A percentile compares a stretch with the other conserved stretches of the same genome.
These are phyloP conservation scores for Westerdykella ornata DNA, from an alignment of 2,329 filamentous ascomycete species.

Conservation along the genomic window DNA sequence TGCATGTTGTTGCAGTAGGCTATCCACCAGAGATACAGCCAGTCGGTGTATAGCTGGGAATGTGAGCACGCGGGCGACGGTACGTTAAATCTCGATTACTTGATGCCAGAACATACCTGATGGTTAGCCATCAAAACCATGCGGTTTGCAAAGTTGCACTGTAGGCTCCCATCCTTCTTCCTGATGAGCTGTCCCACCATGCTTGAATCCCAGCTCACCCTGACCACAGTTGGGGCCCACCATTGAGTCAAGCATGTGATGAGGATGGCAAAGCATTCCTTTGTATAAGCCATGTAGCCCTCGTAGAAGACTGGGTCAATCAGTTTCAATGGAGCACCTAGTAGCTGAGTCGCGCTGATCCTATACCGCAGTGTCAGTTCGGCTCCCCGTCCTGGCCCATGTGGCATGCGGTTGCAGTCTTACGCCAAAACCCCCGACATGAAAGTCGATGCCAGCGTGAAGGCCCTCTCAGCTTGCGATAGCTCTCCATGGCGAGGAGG, in stretches of 20 bases:
- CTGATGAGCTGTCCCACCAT: constrained; percentile 68
- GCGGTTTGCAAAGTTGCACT: constrained; percentile 74
- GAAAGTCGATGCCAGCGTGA: constrained; percentile 47
- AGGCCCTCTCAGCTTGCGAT: constrained; percentile 45
- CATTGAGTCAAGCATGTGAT: constrained; percentile 75
- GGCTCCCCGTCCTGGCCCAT: background rate
- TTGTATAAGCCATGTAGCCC: constrained; percentile 80
- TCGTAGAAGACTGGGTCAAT: constrained; percentile 73
- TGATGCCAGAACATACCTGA: constrained; percentile 41
- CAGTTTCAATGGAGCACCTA: constrained; percentile 70
- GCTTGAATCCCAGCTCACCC: constrained; percentile 75
- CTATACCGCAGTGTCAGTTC: constrained; percentile 21
- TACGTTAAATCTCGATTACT: background rate
- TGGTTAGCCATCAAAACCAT: constrained; percentile 83
- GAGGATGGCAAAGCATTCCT: constrained; percentile 72
- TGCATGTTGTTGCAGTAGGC: constrained; percentile 81
- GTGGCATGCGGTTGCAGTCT: constrained; percentile 7
- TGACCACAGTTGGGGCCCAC: constrained; percentile 77
- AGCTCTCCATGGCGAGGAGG: constrained; percentile 43
- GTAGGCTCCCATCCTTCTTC: constrained; percentile 63
- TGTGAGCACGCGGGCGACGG: constrained; percentile 1
- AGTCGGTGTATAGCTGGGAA: constrained; percentile 72
- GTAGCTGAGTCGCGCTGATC: constrained; percentile 61
- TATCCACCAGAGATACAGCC: constrained; percentile 90
- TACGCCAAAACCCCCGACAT: constrained; percentile 45